A percentile compares a stretch with the other conserved stretches of the same genome.
Conservation (phyloP, 2,329 filamentous ascomycete genomes). For the Colletotrichum brevisporum region DNA sequence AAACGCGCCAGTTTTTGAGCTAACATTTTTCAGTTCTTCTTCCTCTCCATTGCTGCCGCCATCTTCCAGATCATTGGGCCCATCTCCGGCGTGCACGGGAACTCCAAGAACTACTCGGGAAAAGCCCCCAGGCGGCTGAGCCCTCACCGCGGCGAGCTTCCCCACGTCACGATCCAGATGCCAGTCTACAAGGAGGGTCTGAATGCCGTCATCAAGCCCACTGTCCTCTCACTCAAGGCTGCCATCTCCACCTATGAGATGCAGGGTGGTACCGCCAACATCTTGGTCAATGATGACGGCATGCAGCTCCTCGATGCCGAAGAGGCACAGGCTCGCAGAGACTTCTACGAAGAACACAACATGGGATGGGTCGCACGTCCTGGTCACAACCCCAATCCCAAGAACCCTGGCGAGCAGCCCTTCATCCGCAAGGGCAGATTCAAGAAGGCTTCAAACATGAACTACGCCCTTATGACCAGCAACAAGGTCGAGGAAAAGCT, state of each 20-base stretch:
- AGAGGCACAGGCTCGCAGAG: constrained; percentile 62
- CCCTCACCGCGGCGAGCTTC: constrained; percentile 51
- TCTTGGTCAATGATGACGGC: constrained; percentile 79
- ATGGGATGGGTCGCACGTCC: constrained; percentile 71
- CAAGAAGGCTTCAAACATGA: constrained; percentile 79
- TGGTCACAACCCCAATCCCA: constrained; percentile 65
- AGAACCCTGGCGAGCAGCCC: constrained; percentile 60
- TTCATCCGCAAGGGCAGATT: constrained; percentile 73
- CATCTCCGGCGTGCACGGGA: constrained; percentile 57
- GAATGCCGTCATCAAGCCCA: constrained; percentile 62
- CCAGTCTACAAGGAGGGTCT: constrained; percentile 59
- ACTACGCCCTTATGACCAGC: constrained; percentile 71
- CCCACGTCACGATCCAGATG: constrained; percentile 62
- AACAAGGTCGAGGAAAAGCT: constrained; percentile 70
- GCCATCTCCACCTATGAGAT: constrained; percentile 66
- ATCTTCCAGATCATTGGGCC: constrained; percentile 64
- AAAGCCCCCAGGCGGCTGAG: constrained; percentile 50
- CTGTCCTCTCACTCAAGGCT: constrained; percentile 61
- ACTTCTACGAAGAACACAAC: constrained; percentile 71
- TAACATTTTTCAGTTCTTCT: constrained; percentile 56
- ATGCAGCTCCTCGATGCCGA: constrained; percentile 72
- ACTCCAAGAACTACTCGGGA: constrained; percentile 61
- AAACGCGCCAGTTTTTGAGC: neutral
- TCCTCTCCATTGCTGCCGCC: constrained; percentile 56
- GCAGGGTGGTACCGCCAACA: constrained; percentile 75